Percentiles rank a stretch among this genome's conserved stretches.
These are phyloP conservation scores for Priceomyces carsonii DNA, from an alignment of 805 yeast species.

Conservation along the genomic window DNA sequence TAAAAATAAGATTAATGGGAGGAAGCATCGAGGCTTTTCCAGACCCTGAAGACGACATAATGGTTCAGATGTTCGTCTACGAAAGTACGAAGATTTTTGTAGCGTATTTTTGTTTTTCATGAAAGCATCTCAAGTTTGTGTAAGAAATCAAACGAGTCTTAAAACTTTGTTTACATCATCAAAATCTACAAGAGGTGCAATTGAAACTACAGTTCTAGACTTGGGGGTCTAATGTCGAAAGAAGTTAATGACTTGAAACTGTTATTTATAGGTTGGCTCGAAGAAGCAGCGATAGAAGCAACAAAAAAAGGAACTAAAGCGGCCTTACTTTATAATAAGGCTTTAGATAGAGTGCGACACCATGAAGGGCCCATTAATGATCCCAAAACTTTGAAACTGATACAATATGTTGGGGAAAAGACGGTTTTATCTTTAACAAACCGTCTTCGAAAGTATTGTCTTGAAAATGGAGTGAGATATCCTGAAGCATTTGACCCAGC, in stretches of 20 bases:
- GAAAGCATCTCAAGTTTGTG: too few relatives aligned
- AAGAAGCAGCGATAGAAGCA: constrained; percentile 49
- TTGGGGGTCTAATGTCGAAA: too few relatives aligned
- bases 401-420: constrained; percentile 74
- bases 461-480: constrained; percentile 44
- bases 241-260: constrained; percentile 43
- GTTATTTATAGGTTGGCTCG: constrained; percentile 59
- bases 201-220: too few relatives aligned
- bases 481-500: constrained; percentile 39
- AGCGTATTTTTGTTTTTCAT: too few relatives aligned
- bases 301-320: constrained; percentile 51
- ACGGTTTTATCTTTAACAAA: constrained; percentile 53
- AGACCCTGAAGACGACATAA: constrained; percentile 12
- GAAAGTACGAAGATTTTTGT: too few relatives aligned
- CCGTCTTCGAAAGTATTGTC: constrained; percentile 55
- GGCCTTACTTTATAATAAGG: constrained; percentile 54
- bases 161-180: too few relatives aligned
- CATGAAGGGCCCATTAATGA: constrained; percentile 47
- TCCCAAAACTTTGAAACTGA: constrained; percentile 57
- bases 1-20: constrained; percentile 89
- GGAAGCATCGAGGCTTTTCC: constrained; percentile 58
- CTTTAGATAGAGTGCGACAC: constrained; percentile 51
- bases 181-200: too few relatives aligned
- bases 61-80: too few relatives aligned
- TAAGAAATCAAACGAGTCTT: too few relatives aligned